Conservation (phyloP, 306 rosid genomes). For the Prinsepia uniflora region DNA sequence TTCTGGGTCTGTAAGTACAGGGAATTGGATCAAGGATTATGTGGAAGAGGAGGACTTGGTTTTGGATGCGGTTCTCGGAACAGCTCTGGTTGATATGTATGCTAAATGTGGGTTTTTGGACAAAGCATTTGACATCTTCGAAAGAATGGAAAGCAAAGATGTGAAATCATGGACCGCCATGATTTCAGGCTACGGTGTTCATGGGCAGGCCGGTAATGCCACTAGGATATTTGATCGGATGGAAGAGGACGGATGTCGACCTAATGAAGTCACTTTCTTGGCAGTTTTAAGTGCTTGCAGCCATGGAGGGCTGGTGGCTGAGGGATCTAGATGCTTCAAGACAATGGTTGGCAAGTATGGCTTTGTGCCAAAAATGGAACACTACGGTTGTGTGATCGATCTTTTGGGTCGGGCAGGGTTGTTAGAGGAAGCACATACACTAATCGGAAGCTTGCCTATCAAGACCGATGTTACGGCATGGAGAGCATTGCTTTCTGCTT, state of each 20-base stretch:
- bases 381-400: conserved; percentile 66
- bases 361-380: conserved; percentile 51
- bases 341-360: conserved; percentile 49
- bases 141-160: conserved; percentile 56
- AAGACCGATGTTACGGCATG: conserved; percentile 60
- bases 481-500: conserved; percentile 69
- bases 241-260: conserved; percentile 52
- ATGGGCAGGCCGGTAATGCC: conserved; percentile 56
- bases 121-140: conserved; percentile 48
- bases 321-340: conserved; percentile 52
- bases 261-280: conserved; percentile 62
- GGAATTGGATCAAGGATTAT: conserved; percentile 33
- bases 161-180: conserved; percentile 69
- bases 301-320: conserved; percentile 65
- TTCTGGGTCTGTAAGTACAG: conserved; percentile 38
- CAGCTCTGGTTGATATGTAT: conserved; percentile 62
- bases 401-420: conserved; percentile 77
- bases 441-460: conserved; percentile 53
- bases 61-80: conserved; percentile 63
- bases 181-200: conserved; percentile 62
- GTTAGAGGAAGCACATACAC: conserved; percentile 56
- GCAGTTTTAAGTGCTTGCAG: conserved; percentile 59
- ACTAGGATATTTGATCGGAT: conserved; percentile 41
- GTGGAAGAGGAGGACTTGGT: conserved; percentile 45
- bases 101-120: conserved; percentile 64